Conservation (phyloP, 2,329 filamentous ascomycete genomes). For the Aspergillus thermomutatus region DNA sequence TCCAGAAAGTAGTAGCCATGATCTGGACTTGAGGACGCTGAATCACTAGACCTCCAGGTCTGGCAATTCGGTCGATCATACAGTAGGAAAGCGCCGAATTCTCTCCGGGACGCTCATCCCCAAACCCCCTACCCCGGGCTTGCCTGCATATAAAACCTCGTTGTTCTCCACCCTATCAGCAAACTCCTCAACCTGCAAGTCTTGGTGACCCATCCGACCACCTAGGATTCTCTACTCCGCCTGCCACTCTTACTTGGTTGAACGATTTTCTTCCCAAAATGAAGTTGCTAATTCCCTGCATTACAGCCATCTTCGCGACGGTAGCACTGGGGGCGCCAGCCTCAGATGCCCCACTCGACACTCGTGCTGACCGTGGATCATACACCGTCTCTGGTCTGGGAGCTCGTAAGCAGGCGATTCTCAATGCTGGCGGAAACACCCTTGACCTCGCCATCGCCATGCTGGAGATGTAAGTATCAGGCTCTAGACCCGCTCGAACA, state of each 20-base stretch:
- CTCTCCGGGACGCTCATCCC: too few relatives aligned
- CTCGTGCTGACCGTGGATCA: constrained; percentile 2
- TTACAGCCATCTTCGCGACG: too few relatives aligned
- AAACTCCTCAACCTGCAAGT: too few relatives aligned
- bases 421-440: constrained; percentile 23
- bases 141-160: too few relatives aligned
- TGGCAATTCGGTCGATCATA: neutral
- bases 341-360: neutral
- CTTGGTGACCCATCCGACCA: too few relatives aligned
- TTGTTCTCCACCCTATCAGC: too few relatives aligned
- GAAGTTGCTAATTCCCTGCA: neutral
- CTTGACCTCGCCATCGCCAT: constrained; percentile 32
- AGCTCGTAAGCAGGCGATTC: constrained; percentile 22
- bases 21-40: too few relatives aligned
- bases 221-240: neutral
- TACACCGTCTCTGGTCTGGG: constrained; percentile 20
- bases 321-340: too few relatives aligned
- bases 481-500: neutral
- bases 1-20: neutral
- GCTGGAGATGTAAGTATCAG: constrained; percentile 24
- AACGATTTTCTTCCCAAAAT: neutral
- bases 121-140: too few relatives aligned
- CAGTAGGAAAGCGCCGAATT: neutral
- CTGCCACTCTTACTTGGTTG: neutral
- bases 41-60: neutral